Percentiles rank a stretch among this genome's conserved stretches.
Conservation (phyloP, 2,329 filamentous ascomycete genomes). For the Allantophomopsis cytisporea region DNA sequence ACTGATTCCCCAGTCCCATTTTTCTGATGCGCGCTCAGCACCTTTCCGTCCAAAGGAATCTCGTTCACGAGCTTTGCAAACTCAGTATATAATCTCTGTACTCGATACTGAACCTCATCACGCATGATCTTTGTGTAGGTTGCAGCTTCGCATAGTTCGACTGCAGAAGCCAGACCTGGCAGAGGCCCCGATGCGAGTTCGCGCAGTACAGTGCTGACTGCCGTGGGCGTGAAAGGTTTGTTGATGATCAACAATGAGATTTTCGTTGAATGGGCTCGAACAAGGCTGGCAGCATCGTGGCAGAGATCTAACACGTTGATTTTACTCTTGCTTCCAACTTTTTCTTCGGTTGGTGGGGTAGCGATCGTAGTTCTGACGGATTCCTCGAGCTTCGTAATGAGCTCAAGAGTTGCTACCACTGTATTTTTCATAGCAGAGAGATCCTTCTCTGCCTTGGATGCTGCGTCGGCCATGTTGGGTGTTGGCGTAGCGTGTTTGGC, state of each 20-base stretch:
- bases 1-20: slow-evolving; percentile 21
- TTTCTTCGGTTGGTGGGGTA: slow-evolving; percentile 3
- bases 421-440: slow-evolving; percentile 11
- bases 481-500: background rate
- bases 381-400: slow-evolving; percentile 13
- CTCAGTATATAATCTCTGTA: slow-evolving; percentile 46
- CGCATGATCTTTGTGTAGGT: slow-evolving; percentile 51
- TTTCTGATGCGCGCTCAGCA: slow-evolving; percentile 31
- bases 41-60: slow-evolving; percentile 44
- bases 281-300: slow-evolving; percentile 55
- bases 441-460: slow-evolving; percentile 3
- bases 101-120: slow-evolving; percentile 46
- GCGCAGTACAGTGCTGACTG: slow-evolving; percentile 54
- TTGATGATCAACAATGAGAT: slow-evolving; percentile 78
- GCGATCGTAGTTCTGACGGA: slow-evolving; percentile 2
- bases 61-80: slow-evolving; percentile 44
- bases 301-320: slow-evolving; percentile 54
- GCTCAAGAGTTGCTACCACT: slow-evolving; percentile 8
- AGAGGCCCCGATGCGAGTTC: slow-evolving; percentile 63
- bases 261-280: slow-evolving; percentile 77
- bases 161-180: slow-evolving; percentile 58
- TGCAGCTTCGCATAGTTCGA: slow-evolving; percentile 47
- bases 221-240: slow-evolving; percentile 71
- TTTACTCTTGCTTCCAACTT: slow-evolving; percentile 3
- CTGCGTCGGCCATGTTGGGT: background rate